A percentile compares a stretch with the other conserved stretches of the same genome.
phyloP scores from a whole-genome alignment of 257 asterid species.

The Galeopsis tetrahit region DNA sequence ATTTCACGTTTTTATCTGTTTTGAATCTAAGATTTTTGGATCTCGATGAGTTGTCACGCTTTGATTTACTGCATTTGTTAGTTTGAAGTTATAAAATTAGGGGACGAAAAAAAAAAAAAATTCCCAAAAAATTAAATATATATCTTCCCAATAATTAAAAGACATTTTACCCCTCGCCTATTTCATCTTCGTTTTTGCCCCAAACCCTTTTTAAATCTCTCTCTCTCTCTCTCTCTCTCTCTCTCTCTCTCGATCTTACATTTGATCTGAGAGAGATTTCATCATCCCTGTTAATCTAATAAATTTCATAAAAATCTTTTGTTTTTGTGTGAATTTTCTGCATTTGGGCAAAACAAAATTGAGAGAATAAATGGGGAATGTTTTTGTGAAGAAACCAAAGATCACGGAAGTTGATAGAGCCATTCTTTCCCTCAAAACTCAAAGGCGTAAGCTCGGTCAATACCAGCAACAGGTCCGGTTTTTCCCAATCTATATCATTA shows the following conservation, averaged over 20 bases:
- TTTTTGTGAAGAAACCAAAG: slow-evolving; percentile 90
- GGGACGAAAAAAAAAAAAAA: too few relatives aligned
- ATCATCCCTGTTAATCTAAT: not conserved
- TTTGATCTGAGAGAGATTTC: slow-evolving; percentile 25
- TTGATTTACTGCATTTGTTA: too few relatives aligned
- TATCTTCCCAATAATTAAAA: not conserved
- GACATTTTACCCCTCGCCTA: slow-evolving; percentile 1
- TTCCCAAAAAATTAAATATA: too few relatives aligned
- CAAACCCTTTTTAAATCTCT: slow-evolving; percentile 15
- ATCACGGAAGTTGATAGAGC: slow-evolving; percentile 94
- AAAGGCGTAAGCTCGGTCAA: slow-evolving; percentile 93
- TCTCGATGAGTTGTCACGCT: too few relatives aligned
- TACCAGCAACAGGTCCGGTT: slow-evolving; percentile 84
- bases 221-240: slow-evolving; percentile 17
- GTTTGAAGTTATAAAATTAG: too few relatives aligned
- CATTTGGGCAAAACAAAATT: slow-evolving; percentile 18
- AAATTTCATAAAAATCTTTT: not conserved
- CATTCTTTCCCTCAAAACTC: slow-evolving; percentile 94
- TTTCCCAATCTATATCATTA: not conserved
- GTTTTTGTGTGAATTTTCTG: not conserved
- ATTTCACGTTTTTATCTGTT: too few relatives aligned
- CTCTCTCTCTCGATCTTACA: slow-evolving; percentile 12
- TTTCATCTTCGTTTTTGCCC: slow-evolving; percentile 13
- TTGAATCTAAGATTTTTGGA: too few relatives aligned
- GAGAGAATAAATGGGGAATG: slow-evolving; percentile 67